Evolutionary conservation across 176 grass and related monocot genomes (phyloP).

Genomic region (Lolium perenne): DNA sequence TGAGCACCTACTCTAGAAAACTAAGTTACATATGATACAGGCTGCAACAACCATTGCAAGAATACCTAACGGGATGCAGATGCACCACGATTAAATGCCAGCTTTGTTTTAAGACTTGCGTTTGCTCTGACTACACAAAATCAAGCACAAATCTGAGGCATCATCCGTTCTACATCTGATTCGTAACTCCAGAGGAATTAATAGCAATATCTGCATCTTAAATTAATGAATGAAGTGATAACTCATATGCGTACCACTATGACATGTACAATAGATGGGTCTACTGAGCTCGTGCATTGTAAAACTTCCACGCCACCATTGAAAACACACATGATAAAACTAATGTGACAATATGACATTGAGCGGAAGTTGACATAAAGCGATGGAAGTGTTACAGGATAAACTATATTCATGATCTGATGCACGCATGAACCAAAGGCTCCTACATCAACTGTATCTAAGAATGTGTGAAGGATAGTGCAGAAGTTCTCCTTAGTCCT

Average conservation of each 20-base stretch:
- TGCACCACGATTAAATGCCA: conserved; percentile 35
- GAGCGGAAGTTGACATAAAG: conserved; percentile 15
- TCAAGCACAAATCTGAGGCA: neutral
- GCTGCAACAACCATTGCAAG: conserved; percentile 13
- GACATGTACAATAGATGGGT: neutral
- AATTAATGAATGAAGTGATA: neutral
- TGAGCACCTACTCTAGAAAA: neutral
- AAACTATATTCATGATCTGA: conserved; percentile 23
- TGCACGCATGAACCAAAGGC: conserved; percentile 17
- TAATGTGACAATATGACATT: neutral
- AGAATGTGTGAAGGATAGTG: conserved; percentile 13
- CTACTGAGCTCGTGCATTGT: conserved; percentile 15
- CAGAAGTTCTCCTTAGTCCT: conserved; percentile 52
- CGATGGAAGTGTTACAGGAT: neutral
- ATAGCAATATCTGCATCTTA: conserved; percentile 27
- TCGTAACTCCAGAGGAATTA: neutral
- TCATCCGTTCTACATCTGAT: neutral
- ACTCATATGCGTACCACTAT: neutral
- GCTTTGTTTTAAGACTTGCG: neutral
- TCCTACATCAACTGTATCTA: conserved; percentile 25
- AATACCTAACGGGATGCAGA: conserved; percentile 7
- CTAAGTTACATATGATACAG: conserved; percentile 24
- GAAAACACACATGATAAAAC: conserved; percentile 21
- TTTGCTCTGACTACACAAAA: conserved; percentile 28
- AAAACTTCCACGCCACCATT: conserved; percentile 21